Percentiles rank a stretch among this genome's conserved stretches.
phyloP scores from a whole-genome alignment of 1,284 basidiomycete genomes.

The Veloboletus limbatus region DNA sequence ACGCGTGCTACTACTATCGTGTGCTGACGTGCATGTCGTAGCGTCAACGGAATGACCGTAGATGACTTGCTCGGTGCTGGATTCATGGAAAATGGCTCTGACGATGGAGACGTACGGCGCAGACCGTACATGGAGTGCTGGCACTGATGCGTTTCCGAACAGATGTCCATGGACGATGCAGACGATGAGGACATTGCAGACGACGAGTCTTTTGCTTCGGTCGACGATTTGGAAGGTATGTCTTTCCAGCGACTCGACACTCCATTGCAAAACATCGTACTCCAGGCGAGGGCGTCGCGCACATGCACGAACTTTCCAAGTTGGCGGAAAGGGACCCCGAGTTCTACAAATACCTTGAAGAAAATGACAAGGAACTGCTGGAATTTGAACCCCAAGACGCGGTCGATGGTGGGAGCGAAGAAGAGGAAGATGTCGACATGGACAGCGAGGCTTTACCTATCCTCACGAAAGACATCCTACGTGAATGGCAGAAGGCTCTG shows the following conservation, averaged over 20 bases:
- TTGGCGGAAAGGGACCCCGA: conserved; percentile 96
- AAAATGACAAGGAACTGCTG: conserved; percentile 90
- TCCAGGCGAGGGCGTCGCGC: conserved; percentile 66
- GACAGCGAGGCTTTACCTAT: conserved; percentile 52
- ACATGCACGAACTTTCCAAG: conserved; percentile 83
- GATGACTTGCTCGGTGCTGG: conserved; percentile 79
- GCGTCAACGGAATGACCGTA: conserved; percentile 64
- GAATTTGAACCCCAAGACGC: conserved; percentile 61
- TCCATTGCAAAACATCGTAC: conserved; percentile 7
- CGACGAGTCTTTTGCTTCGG: conserved; percentile 68
- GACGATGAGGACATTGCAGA: conserved; percentile 54
- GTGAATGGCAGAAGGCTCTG: conserved; percentile 88
- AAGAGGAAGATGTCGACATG: conserved; percentile 37
- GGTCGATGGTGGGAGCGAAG: conserved; percentile 42
- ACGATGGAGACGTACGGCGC: conserved; percentile 33
- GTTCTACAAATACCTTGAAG: conserved; percentile 97
- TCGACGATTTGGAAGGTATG: conserved; percentile 74
- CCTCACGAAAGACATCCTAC: conserved; percentile 75
- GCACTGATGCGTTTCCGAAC: conserved; percentile 17
- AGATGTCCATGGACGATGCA: conserved; percentile 40
- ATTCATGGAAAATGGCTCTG: conserved; percentile 68
- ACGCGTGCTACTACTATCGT: background rate
- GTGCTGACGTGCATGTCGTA: conserved; percentile 23
- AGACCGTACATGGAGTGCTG: background rate
- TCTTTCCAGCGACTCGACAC: background rate